Percentiles rank a stretch among this genome's conserved stretches.
These are phyloP conservation scores for Rhizopus delemar DNA, from an alignment of 371 early-diverging fungal species.

Conservation along the genomic window DNA sequence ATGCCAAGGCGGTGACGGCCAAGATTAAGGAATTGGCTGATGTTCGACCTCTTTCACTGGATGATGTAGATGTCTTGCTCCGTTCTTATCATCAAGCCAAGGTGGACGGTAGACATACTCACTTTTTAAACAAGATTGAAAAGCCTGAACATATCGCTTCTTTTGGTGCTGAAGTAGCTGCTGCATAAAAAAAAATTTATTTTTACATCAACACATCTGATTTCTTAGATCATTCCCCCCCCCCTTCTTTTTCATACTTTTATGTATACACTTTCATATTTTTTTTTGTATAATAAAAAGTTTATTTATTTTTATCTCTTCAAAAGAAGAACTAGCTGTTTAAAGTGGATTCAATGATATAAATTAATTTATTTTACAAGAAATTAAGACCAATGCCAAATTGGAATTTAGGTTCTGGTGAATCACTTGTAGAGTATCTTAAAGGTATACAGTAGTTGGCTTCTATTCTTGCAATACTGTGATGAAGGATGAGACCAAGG, in stretches of 20 bases:
- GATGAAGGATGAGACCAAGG: conserved; percentile 79
- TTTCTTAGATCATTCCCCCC: too few relatives aligned
- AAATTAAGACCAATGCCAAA: conserved; percentile 87
- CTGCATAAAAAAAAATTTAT: neutral
- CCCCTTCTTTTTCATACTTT: neutral
- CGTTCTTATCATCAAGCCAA: conserved; percentile 37
- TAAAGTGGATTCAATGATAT: too few relatives aligned
- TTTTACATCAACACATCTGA: too few relatives aligned
- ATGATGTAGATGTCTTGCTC: conserved; percentile 77
- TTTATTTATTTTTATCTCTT: neutral
- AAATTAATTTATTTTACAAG: conserved; percentile 46
- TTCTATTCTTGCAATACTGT: conserved; percentile 64
- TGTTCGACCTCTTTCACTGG: conserved; percentile 84
- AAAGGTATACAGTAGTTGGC: conserved; percentile 51
- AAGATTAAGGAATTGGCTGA: conserved; percentile 94
- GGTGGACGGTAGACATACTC: conserved; percentile 22
- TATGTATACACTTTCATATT: neutral
- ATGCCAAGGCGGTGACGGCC: conserved; percentile 88
- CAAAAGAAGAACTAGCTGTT: neutral
- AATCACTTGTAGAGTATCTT: conserved; percentile 61
- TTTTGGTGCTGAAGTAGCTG: conserved; percentile 13
- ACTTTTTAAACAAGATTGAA: conserved; percentile 29
- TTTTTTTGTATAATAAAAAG: neutral
- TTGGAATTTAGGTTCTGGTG: conserved; percentile 72
- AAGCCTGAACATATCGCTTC: conserved; percentile 29